A percentile compares a stretch with the other conserved stretches of the same genome.
Evolutionary conservation across 2,329 filamentous ascomycete genomes (phyloP).

Genomic region (Chrysoporthe deuterocubensis): DNA sequence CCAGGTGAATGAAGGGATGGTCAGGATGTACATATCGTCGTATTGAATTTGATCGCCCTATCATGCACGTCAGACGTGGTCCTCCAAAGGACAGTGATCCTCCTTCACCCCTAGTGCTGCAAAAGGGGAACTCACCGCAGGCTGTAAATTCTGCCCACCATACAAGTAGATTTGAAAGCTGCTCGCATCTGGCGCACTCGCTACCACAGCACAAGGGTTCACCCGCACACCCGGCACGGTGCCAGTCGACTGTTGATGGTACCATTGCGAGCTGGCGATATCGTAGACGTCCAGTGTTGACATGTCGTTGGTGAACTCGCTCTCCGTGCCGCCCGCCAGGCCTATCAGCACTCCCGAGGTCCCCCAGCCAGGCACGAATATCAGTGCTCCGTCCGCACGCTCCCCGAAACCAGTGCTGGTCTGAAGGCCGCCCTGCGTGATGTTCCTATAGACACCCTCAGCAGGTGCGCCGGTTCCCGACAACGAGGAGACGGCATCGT

Average conservation of each 20-base stretch:
- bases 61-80: slow-evolving; percentile 23
- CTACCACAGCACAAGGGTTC: slow-evolving; percentile 73
- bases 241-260: slow-evolving; percentile 72
- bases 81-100: background rate
- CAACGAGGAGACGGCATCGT: slow-evolving; percentile 63
- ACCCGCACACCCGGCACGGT: slow-evolving; percentile 66
- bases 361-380: slow-evolving; percentile 77
- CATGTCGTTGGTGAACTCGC: slow-evolving; percentile 62
- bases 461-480: slow-evolving; percentile 59
- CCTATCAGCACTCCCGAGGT: slow-evolving; percentile 72
- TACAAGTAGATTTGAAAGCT: slow-evolving; percentile 81
- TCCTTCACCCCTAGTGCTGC: background rate
- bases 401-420: slow-evolving; percentile 69
- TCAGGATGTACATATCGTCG: slow-evolving; percentile 76
- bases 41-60: slow-evolving; percentile 59
- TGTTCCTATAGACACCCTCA: slow-evolving; percentile 71
- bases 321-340: slow-evolving; percentile 71
- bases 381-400: slow-evolving; percentile 72
- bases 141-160: slow-evolving; percentile 74
- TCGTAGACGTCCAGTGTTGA: slow-evolving; percentile 72
- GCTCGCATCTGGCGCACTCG: slow-evolving; percentile 71
- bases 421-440: slow-evolving; percentile 73
- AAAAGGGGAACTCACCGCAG: slow-evolving; percentile 48
- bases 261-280: slow-evolving; percentile 72
- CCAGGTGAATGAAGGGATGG: slow-evolving; percentile 75